phyloP scores from a whole-genome alignment of 352 stramenopile species.

The Phytophthora meadii region DNA sequence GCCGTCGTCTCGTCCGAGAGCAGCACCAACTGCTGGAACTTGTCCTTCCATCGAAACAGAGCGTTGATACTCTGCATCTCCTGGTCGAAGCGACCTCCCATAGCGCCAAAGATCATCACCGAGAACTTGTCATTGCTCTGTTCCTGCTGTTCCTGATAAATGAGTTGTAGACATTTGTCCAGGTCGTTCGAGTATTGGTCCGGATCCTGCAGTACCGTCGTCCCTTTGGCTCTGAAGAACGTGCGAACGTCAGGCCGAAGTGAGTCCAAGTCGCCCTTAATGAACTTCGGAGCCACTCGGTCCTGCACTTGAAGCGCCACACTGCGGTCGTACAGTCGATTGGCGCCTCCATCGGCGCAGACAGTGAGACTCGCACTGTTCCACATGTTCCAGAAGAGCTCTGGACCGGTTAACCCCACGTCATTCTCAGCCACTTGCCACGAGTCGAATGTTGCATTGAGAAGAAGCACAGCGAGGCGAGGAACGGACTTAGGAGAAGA shows the following conservation, averaged over 20 bases:
- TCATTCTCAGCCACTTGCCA: slow-evolving; percentile 47
- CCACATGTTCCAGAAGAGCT: slow-evolving; percentile 82
- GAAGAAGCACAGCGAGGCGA: slow-evolving; percentile 65
- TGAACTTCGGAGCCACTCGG: slow-evolving; percentile 83
- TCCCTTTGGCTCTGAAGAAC: slow-evolving; percentile 84
- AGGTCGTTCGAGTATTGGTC: slow-evolving; percentile 96
- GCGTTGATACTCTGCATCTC: slow-evolving; percentile 96
- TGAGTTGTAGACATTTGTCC: slow-evolving; percentile 90
- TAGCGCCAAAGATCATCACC: slow-evolving; percentile 94
- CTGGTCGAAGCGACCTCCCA: slow-evolving; percentile 97
- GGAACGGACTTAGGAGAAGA: slow-evolving; percentile 42
- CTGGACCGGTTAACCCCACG: slow-evolving; percentile 24
- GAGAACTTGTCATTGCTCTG: slow-evolving; percentile 52
- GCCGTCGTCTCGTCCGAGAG: slow-evolving; percentile 92
- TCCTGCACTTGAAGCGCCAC: slow-evolving; percentile 44
- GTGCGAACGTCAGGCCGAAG: slow-evolving; percentile 83
- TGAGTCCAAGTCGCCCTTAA: slow-evolving; percentile 97
- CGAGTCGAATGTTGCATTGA: slow-evolving; percentile 58
- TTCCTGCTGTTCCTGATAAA: slow-evolving; percentile 45
- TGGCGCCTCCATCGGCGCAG: slow-evolving; percentile 96
- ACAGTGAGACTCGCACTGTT: slow-evolving; percentile 71
- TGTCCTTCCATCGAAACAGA: slow-evolving; percentile 88
- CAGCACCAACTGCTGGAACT: slow-evolving; percentile 86
- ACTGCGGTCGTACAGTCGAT: slow-evolving; percentile 91
- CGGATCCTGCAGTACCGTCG: slow-evolving; percentile 74